Evolutionary conservation across 129 eudicot species (phyloP), one percentile per base, ranked within the genome.

Genomic region (Kitagawia praeruptora): DNA sequence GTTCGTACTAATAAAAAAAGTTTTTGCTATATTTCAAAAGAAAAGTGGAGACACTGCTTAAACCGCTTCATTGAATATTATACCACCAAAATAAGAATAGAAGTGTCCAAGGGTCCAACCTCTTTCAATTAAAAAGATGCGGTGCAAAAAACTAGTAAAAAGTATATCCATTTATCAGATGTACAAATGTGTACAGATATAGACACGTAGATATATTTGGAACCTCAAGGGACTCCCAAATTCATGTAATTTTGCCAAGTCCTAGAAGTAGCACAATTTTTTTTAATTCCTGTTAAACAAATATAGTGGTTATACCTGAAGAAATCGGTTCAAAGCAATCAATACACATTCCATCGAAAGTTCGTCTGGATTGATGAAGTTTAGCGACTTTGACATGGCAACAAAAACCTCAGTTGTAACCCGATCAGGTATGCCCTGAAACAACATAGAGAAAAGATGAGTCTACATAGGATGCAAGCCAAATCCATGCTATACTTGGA

Each of bases 371-470:
- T 96, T 96, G 58, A 92, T 96, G 84, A 96, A 96, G 83, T 96
- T 96, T 63, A 96, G 87, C 67, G 99, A 97, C 88, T 96, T 96
- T 58, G 99, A 96, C 99, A 96, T 96, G 87, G 99, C 99, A 83
- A 96, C 93, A 75, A 96, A 96, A 80, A 96, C 98, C 89, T 96
- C 99, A 9, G 89, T 84, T 66, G 98, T 96, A 45, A 96, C 96
- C 76, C 99, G 89, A 77, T 92, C 99, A 28, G 99, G 99, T 85
- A 92, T 70, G 45, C 99, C 99, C 99, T 96, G 71, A 45, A 80
- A 66, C 67, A 39, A 81, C 48, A 72, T 16, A 25, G 39, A n/a
- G 47, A 79, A 48, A 80, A 27, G 67, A 64, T 74, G 6, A 21
- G 21, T 75, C 1, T n/a, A 42, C 27, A 61, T 48, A 64, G 10